Evolutionary conservation across 306 rosid genomes (phyloP).

Genomic region (Gastrolobium bilobum): DNA sequence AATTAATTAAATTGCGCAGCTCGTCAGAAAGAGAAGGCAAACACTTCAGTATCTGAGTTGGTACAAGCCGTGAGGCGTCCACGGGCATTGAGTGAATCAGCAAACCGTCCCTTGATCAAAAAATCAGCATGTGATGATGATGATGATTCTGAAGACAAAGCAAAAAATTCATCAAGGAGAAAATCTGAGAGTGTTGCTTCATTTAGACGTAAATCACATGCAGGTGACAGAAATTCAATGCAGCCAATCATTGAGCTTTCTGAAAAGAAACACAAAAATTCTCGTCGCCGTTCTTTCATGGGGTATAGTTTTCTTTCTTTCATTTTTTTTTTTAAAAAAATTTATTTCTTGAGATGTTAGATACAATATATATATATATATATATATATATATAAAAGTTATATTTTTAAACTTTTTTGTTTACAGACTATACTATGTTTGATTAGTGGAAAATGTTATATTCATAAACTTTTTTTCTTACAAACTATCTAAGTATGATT

Average conservation of each 20-base stretch:
- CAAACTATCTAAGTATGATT: no score
- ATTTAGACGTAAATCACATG: conserved; percentile 59
- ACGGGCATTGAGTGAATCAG: conserved; percentile 81
- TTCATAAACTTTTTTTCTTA: no score
- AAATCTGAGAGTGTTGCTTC: conserved; percentile 68
- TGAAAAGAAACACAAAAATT: conserved; percentile 66
- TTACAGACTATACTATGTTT: no score
- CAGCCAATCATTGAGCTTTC: conserved; percentile 72
- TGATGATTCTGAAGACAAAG: conserved; percentile 44
- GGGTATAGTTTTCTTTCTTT: conserved; percentile 57
- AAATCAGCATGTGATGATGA: conserved; percentile 52
- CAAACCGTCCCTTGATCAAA: conserved; percentile 63
- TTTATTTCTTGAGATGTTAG: no score
- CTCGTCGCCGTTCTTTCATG: conserved; percentile 78
- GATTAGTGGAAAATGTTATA: no score
- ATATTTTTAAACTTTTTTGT: no score
- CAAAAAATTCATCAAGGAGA: conserved; percentile 58
- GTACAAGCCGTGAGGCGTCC: conserved; percentile 85
- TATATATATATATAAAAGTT: no score
- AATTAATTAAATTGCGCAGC: conserved; percentile 52
- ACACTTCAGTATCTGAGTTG: conserved; percentile 70
- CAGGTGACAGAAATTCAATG: conserved; percentile 60
- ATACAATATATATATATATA: no score
- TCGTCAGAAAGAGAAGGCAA: conserved; percentile 88
- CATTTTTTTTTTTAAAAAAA: no score